Evolutionary conservation across 768 basidiomycete species (phyloP).

Genomic region (Leccinum variicolor): DNA sequence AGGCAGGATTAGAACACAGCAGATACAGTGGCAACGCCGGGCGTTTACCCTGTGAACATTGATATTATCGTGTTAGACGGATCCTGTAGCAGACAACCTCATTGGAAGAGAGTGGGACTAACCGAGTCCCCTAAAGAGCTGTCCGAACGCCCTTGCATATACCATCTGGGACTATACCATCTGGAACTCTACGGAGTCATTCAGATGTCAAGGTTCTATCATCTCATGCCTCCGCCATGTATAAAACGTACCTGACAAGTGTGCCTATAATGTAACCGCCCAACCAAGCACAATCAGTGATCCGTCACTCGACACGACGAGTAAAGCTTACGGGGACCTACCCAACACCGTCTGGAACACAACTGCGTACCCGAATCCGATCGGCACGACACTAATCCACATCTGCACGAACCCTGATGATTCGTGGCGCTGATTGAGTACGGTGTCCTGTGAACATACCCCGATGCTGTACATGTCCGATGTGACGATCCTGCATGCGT

Average conservation of each 20-base stretch:
- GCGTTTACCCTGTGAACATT: constrained; percentile 14
- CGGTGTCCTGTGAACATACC: constrained; percentile 1
- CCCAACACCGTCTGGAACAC: constrained; percentile 17
- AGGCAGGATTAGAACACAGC: constrained; percentile 20
- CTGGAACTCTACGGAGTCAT: constrained; percentile 5
- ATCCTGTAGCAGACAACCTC: not conserved
- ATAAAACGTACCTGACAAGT: constrained; percentile 1
- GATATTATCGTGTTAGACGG: not conserved
- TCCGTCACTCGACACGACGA: not conserved
- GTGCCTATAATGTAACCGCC: constrained; percentile 5
- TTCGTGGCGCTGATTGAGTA: not conserved
- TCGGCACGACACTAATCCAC: constrained; percentile 19
- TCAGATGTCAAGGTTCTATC: not conserved
- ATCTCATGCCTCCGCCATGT: not conserved
- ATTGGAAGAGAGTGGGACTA: not conserved
- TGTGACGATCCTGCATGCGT: constrained; percentile 15
- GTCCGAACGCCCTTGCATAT: constrained; percentile 21
- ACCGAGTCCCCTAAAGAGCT: constrained; percentile 23
- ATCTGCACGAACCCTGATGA: constrained; percentile 12
- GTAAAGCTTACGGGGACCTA: not conserved
- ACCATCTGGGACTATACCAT: constrained; percentile 8
- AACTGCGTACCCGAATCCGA: constrained; percentile 18
- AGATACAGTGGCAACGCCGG: constrained; percentile 19
- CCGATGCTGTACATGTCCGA: constrained; percentile 21
- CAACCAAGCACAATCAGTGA: not conserved